Conservation (phyloP, 2,329 filamentous ascomycete species). For the Ampelomyces quisqualis region DNA sequence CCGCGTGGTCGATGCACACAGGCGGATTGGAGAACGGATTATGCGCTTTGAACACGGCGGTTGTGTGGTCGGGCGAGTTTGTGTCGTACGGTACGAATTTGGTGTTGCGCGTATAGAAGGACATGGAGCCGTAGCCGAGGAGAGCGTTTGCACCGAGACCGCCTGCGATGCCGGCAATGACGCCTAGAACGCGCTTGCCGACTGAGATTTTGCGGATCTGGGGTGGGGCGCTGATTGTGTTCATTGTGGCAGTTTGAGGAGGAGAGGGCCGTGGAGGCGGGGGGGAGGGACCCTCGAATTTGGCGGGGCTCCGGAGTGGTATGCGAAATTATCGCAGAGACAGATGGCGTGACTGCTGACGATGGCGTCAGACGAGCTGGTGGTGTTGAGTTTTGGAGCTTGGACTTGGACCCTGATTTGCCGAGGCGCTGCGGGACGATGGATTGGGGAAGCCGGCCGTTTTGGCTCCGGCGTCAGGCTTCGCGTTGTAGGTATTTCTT, state of each 20-base stretch:
- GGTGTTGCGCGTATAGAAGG: conserved; percentile 39
- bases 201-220: conserved; percentile 33
- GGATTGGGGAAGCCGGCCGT: conserved; percentile 14
- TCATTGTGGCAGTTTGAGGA: conserved; percentile 22
- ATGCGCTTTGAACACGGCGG: conserved; percentile 23
- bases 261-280: background rate
- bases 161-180: conserved; percentile 36
- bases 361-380: conserved; percentile 7
- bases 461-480: too few species aligned
- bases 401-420: conserved; percentile 16
- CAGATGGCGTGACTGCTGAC: background rate
- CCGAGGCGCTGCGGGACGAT: conserved; percentile 6
- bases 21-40: conserved; percentile 41
- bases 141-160: conserved; percentile 32
- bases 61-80: conserved; percentile 28
- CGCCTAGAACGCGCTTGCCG: conserved; percentile 32
- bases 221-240: conserved; percentile 40
- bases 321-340: too few species aligned
- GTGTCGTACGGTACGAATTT: conserved; percentile 41
- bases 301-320: too few species aligned
- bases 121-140: conserved; percentile 40
- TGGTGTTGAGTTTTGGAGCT: conserved; percentile 18
- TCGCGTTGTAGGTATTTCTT: too few species aligned
- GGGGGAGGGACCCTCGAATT: too few species aligned
- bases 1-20: conserved; percentile 40